phyloP scores from a whole-genome alignment of 495 filamentous ascomycete species.

The Schizothecium vesticola region DNA sequence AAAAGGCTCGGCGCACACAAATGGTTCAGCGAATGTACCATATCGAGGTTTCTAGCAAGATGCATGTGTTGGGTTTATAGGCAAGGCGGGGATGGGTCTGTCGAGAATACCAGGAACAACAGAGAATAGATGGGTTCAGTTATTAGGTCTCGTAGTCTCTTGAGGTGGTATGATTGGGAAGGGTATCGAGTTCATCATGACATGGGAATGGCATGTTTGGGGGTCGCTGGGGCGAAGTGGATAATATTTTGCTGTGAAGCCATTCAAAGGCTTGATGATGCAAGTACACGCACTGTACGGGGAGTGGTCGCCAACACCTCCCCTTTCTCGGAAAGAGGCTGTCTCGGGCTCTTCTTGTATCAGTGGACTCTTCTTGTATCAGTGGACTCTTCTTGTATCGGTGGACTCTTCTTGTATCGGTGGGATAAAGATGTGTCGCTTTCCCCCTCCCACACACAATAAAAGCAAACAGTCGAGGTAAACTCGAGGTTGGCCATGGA shows the following conservation, averaged over 20 bases:
- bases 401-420: not conserved
- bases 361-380: not conserved
- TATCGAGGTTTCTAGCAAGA: not conserved
- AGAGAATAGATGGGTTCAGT: not conserved
- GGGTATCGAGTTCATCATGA: not conserved
- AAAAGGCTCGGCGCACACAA: not conserved
- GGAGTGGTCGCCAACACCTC: not conserved
- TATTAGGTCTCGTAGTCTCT: not conserved
- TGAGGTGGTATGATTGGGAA: not conserved
- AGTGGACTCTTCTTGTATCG: not conserved
- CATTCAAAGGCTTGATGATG: not conserved
- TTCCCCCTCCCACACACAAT: not conserved
- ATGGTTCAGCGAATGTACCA: not conserved
- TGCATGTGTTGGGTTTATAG: not conserved
- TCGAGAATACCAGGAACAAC: not conserved
- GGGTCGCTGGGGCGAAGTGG: not conserved
- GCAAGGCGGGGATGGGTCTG: no score
- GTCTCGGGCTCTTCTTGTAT: not conserved
- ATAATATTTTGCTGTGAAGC: not conserved
- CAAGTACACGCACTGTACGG: not conserved
- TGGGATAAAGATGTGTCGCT: no score
- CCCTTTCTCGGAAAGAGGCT: not conserved
- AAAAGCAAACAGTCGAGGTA: not conserved
- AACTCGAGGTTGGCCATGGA: not conserved
- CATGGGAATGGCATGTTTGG: not conserved